A percentile compares a stretch with the other conserved stretches of the same genome.
Conservation (phyloP, 2,329 filamentous ascomycete species). For the Apiospora kogelbergensis region DNA sequence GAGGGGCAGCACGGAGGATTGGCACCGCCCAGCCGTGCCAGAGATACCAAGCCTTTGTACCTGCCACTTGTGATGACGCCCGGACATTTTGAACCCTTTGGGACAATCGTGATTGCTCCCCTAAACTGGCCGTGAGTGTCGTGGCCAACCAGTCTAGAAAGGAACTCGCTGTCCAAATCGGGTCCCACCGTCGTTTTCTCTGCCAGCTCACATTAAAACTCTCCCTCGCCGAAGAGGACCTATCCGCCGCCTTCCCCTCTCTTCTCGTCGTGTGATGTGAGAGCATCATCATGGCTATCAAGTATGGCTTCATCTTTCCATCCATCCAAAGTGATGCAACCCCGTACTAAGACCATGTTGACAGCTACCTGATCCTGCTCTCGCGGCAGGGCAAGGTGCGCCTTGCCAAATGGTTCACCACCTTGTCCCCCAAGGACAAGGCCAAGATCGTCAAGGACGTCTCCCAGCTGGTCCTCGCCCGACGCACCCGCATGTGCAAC, state of each 20-base stretch:
- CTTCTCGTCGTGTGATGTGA: conserved; percentile 25
- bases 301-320: conserved; percentile 37
- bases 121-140: not conserved
- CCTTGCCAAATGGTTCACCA: conserved; percentile 99
- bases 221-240: conserved; percentile 15
- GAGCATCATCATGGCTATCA: conserved; percentile 47
- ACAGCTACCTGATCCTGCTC: conserved; percentile 93
- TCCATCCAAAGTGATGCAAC: conserved; percentile 7
- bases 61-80: too few relatives aligned
- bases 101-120: not conserved
- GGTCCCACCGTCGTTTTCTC: conserved; percentile 11
- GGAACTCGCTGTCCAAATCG: not conserved
- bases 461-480: conserved; percentile 91
- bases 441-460: conserved; percentile 99
- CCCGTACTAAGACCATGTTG: conserved; percentile 22
- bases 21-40: not conserved
- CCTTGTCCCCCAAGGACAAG: conserved; percentile 95
- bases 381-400: conserved; percentile 99
- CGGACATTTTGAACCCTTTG: not conserved
- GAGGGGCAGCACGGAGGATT: not conserved
- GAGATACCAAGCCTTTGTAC: not conserved
- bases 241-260: conserved; percentile 13
- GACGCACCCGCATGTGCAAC: conserved; percentile 98
- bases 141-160: conserved; percentile 9
- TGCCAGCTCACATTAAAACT: conserved; percentile 12